A percentile compares a stretch with the other conserved stretches of the same genome.
Evolutionary conservation across 129 eudicot genomes (phyloP).

Genomic region (Centaurea solstitialis): DNA sequence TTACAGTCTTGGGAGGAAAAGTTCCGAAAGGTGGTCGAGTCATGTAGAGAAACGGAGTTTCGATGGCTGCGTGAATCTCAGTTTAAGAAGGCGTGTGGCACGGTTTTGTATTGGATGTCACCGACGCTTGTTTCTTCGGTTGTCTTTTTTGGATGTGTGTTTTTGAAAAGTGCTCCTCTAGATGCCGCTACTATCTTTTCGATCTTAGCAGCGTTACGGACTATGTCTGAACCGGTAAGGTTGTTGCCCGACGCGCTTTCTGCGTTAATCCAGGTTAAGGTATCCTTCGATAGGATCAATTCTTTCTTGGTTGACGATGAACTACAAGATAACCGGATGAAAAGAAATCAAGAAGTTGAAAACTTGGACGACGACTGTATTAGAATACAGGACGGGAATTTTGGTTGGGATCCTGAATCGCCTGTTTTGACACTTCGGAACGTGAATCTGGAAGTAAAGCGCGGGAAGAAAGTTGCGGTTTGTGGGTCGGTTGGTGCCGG

Average conservation of each 20-base stretch:
- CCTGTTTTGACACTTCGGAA: constrained; percentile 32
- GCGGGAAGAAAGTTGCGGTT: constrained; percentile 55
- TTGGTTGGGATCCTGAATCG: constrained; percentile 55
- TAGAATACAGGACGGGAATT: constrained; percentile 36
- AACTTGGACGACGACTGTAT: constrained; percentile 24
- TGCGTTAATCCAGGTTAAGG: constrained; percentile 60
- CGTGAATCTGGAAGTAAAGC: constrained; percentile 31
- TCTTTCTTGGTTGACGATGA: constrained; percentile 67
- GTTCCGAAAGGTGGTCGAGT: constrained; percentile 47
- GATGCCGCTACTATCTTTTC: constrained; percentile 72
- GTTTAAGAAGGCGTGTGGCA: constrained; percentile 37
- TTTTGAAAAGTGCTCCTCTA: constrained; percentile 57
- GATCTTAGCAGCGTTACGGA: constrained; percentile 55
- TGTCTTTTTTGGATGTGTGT: constrained; percentile 46
- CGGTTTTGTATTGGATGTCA: constrained; percentile 63
- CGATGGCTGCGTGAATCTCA: constrained; percentile 52
- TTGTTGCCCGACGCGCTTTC: constrained; percentile 67
- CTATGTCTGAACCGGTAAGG: constrained; percentile 67
- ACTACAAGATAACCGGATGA: constrained; percentile 33
- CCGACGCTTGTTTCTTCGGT: constrained; percentile 64
- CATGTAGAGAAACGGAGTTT: constrained; percentile 52
- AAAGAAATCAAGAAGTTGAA: constrained; percentile 3
- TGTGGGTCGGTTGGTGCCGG: constrained; percentile 77
- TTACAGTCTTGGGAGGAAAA: constrained; percentile 82
- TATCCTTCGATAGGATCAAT: constrained; percentile 67